Percentiles rank a stretch among this genome's conserved stretches.
These are phyloP conservation scores for Gentiana dahurica DNA, from an alignment of 257 asterid genomes.

Conservation along the genomic window DNA sequence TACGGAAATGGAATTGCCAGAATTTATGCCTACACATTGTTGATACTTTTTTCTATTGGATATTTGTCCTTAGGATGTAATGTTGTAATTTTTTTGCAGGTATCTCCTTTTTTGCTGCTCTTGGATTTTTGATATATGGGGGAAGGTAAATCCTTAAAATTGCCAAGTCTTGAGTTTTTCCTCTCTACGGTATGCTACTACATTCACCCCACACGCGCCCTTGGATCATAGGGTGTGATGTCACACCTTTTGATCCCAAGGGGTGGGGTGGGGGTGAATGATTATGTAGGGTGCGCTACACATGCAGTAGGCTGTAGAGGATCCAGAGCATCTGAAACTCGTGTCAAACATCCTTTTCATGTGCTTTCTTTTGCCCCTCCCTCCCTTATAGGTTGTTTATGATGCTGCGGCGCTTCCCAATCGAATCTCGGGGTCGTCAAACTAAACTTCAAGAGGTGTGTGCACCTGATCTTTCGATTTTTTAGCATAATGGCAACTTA, in stretches of 20 bases:
- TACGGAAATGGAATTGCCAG: neutral
- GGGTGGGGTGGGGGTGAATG: too few relatives aligned
- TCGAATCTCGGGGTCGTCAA: constrained; percentile 27
- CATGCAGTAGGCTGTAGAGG: too few relatives aligned
- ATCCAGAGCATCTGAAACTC: too few relatives aligned
- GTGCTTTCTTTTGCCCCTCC: neutral
- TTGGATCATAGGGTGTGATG: too few relatives aligned
- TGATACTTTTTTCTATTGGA: constrained; percentile 2
- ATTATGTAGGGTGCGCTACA: too few relatives aligned
- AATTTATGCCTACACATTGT: neutral
- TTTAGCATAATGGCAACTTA: neutral
- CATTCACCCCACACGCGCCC: too few relatives aligned
- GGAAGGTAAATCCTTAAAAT: constrained; percentile 20
- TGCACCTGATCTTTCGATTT: neutral
- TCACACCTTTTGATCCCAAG: too few relatives aligned
- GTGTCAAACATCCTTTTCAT: too few relatives aligned
- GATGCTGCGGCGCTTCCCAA: constrained; percentile 32
- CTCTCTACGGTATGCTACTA: neutral
- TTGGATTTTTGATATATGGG: constrained; percentile 30
- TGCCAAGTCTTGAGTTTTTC: neutral
- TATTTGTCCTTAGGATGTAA: neutral
- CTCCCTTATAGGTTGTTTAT: constrained; percentile 19
- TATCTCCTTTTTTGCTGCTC: constrained; percentile 27
- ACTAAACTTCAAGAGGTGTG: constrained; percentile 34
- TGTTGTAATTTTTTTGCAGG: constrained; percentile 17